A percentile compares a stretch with the other conserved stretches of the same genome.
Conservation (phyloP, 1,284 basidiomycete species). For the Moniliella sp. region DNA sequence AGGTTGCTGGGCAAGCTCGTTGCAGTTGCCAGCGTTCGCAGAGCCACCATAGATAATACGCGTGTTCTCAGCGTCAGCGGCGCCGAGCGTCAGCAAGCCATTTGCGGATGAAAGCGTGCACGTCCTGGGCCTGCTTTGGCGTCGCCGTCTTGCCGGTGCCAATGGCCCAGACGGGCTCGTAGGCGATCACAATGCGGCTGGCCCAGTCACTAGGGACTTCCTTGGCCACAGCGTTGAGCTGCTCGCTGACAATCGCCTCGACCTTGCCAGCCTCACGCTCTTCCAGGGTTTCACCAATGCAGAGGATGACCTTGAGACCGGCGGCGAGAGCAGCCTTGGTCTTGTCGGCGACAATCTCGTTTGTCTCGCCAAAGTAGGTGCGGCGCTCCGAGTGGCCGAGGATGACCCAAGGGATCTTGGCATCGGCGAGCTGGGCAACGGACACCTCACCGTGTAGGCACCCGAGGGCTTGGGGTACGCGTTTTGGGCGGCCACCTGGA, state of each 20-base stretch:
- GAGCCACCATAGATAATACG: constrained; percentile 90
- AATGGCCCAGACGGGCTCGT: constrained; percentile 72
- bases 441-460: constrained; percentile 53
- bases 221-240: constrained; percentile 55
- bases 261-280: constrained; percentile 67
- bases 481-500: constrained; percentile 65
- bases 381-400: constrained; percentile 95
- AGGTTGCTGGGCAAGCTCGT: constrained; percentile 52
- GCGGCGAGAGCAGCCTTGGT: constrained; percentile 50
- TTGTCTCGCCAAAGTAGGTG: constrained; percentile 70
- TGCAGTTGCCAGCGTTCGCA: constrained; percentile 67
- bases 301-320: constrained; percentile 69
- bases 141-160: constrained; percentile 85
- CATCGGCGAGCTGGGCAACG: constrained; percentile 53
- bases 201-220: constrained; percentile 53
- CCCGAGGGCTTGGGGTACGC: constrained; percentile 62
- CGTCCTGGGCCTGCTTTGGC: constrained; percentile 67
- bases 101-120: constrained; percentile 60
- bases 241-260: constrained; percentile 54
- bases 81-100: constrained; percentile 52
- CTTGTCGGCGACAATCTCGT: constrained; percentile 64
- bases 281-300: constrained; percentile 77
- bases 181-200: constrained; percentile 67
- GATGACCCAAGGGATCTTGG: constrained; percentile 71
- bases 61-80: constrained; percentile 51